Percentiles rank a stretch among this genome's conserved stretches.
Evolutionary conservation across 805 yeast genomes (phyloP).

Genomic region (Maudiozyma barnettii): DNA sequence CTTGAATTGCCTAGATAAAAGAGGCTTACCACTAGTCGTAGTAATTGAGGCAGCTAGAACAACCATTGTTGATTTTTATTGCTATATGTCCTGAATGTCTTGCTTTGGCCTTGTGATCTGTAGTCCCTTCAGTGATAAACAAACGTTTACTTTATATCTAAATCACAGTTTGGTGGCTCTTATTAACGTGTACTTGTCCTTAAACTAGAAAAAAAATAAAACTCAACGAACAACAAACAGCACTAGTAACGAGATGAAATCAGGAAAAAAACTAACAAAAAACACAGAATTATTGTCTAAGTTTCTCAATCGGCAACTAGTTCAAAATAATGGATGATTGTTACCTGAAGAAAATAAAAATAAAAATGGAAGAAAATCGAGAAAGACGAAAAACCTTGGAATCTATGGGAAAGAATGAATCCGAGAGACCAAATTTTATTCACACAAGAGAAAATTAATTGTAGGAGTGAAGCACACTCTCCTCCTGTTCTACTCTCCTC

Average conservation of each 20-base stretch:
- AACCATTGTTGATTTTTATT: conserved; percentile 35
- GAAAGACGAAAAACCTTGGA: too few relatives aligned
- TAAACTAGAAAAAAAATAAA: neutral
- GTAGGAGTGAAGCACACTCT: too few relatives aligned
- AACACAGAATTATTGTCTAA: too few relatives aligned
- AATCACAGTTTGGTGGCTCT: neutral
- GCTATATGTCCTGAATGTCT: neutral
- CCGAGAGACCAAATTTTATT: too few relatives aligned
- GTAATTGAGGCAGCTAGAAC: conserved; percentile 91
- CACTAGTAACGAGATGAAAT: neutral
- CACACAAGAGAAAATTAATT: too few relatives aligned
- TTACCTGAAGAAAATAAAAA: too few relatives aligned
- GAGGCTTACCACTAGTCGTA: conserved; percentile 86
- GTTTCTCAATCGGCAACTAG: too few relatives aligned
- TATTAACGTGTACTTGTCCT: conserved; percentile 2
- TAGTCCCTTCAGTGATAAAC: neutral
- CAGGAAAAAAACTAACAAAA: neutral
- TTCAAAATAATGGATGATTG: too few relatives aligned
- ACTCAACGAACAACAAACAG: neutral
- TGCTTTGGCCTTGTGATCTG: too few relatives aligned
- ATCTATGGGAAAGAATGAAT: too few relatives aligned
- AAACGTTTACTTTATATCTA: neutral
- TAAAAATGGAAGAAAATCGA: too few relatives aligned
- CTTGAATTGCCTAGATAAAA: conserved; percentile 84
- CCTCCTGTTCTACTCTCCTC: too few relatives aligned